Percentiles rank a stretch among this genome's conserved stretches.
Evolutionary conservation across 192 early-diverging fungal species (phyloP).

Genomic region (Backusella psychrophila): DNA sequence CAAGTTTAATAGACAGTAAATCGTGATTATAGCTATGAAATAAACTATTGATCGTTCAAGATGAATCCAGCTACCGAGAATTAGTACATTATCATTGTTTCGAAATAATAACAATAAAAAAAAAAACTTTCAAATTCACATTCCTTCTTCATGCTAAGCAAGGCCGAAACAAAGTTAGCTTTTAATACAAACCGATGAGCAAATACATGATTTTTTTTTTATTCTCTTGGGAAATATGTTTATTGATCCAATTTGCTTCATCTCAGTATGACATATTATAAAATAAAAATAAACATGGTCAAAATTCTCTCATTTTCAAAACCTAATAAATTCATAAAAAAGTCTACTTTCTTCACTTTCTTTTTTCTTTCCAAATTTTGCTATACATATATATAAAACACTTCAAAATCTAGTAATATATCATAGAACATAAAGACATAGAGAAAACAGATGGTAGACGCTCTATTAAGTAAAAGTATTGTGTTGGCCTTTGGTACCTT

Average conservation of each 20-base stretch:
- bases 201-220: not conserved
- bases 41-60: no score
- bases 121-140: not conserved
- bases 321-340: not conserved
- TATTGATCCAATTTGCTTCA: not conserved
- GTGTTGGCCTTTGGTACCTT: not conserved
- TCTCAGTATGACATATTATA: not conserved
- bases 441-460: not conserved
- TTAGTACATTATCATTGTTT: no score
- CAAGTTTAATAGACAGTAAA: no score
- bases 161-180: not conserved
- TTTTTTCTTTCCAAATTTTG: not conserved
- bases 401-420: not conserved
- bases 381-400: not conserved
- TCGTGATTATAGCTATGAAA: no score
- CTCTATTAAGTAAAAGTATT: not conserved
- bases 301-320: not conserved
- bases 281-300: not conserved
- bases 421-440: not conserved
- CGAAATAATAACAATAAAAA: no score
- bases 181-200: not conserved
- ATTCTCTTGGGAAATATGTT: not conserved
- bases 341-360: not conserved
- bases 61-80: no score
- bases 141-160: not conserved